These are phyloP conservation scores for Cadophora sp. DNA, from an alignment of 2,329 filamentous ascomycete genomes.

Conservation along the genomic window DNA sequence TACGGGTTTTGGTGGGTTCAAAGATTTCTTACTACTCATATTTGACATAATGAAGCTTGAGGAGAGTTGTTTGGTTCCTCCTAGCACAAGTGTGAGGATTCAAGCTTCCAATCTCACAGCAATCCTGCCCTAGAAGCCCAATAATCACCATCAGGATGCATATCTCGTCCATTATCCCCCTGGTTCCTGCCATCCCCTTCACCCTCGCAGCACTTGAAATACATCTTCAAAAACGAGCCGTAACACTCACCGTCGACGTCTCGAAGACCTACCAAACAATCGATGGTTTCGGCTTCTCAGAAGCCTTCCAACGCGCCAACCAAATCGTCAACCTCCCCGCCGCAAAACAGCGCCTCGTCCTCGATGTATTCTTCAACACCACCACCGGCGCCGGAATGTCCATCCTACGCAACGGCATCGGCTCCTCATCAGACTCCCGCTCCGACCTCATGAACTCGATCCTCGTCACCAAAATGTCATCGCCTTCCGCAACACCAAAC, in stretches of 20 bases:
- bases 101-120: background rate
- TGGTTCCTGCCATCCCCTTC: background rate
- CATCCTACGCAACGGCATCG: constrained; percentile 58
- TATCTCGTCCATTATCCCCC: background rate
- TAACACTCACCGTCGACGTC: constrained; percentile 36
- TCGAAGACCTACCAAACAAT: constrained; percentile 44
- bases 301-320: constrained; percentile 54
- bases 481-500: constrained; percentile 48
- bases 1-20: background rate
- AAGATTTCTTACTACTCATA: no score
- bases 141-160: background rate
- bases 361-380: constrained; percentile 55
- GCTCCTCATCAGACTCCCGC: constrained; percentile 44
- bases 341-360: constrained; percentile 45
- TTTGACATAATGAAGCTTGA: no score
- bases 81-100: background rate
- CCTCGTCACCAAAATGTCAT: constrained; percentile 52
- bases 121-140: background rate
- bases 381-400: constrained; percentile 55
- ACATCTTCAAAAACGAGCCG: background rate
- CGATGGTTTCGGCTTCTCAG: constrained; percentile 56
- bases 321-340: constrained; percentile 47
- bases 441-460: constrained; percentile 49
- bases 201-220: background rate
- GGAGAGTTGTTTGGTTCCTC: no score